A percentile compares a stretch with the other conserved stretches of the same genome.
phyloP scores from a whole-genome alignment of 169 alveolate genomes.

The Cryptosporidium sp. region DNA sequence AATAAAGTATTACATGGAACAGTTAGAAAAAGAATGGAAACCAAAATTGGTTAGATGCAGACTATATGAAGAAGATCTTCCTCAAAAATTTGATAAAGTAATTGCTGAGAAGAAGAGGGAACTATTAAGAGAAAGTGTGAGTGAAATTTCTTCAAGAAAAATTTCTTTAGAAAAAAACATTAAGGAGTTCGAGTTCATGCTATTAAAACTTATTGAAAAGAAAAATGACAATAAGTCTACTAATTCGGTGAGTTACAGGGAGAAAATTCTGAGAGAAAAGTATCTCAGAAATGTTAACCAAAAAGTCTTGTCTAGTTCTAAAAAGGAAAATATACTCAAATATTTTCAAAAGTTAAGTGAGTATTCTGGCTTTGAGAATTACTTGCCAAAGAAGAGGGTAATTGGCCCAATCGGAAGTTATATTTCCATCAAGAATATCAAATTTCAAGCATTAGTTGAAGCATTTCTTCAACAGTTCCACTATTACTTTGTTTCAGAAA shows the following conservation, averaged over 20 bases:
- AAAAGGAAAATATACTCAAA: constrained; percentile 22
- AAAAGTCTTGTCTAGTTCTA: not conserved
- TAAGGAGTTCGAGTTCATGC: constrained; percentile 4
- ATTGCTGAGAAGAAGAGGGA: constrained; percentile 26
- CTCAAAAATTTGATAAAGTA: constrained; percentile 6
- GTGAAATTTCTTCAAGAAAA: constrained; percentile 28
- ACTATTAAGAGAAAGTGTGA: constrained; percentile 12
- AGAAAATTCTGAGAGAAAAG: constrained; percentile 4
- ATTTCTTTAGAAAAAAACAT: not conserved
- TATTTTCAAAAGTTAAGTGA: constrained; percentile 1
- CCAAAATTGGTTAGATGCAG: constrained; percentile 5
- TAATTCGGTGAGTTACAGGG: not conserved
- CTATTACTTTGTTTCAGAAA: constrained; percentile 62
- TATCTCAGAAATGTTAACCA: constrained; percentile 30
- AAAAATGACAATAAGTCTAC: not conserved
- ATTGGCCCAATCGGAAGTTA: constrained; percentile 66
- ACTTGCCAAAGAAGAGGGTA: constrained; percentile 33
- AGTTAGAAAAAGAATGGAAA: constrained; percentile 24
- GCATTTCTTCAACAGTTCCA: constrained; percentile 57
- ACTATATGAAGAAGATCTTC: not conserved
- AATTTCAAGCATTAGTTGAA: constrained; percentile 36
- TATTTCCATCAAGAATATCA: constrained; percentile 8
- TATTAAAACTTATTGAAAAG: constrained; percentile 2
- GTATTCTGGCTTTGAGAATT: not conserved
- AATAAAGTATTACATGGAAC: not conserved